These are phyloP conservation scores for Microdochium bolleyi DNA, from an alignment of 2,329 filamentous ascomycete genomes.

Conservation along the genomic window DNA sequence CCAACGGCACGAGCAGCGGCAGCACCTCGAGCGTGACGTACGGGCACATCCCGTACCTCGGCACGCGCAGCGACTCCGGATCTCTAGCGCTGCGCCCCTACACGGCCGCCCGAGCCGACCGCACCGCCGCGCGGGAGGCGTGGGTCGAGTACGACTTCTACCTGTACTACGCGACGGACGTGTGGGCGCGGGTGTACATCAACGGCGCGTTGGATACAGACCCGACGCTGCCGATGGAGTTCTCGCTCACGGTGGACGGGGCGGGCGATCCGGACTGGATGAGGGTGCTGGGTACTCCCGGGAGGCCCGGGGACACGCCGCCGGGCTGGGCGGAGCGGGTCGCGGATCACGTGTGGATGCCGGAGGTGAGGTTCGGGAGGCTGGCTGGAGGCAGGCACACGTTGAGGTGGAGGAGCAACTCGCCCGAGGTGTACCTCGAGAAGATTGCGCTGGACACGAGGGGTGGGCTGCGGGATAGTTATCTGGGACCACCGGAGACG, in stretches of 20 bases:
- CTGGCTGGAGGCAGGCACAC: conserved; percentile 16
- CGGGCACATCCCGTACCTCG: conserved; percentile 19
- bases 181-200: conserved; percentile 24
- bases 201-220: conserved; percentile 39
- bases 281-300: conserved; percentile 27
- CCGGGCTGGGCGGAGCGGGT: conserved; percentile 40
- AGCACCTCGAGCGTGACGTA: too few relatives aligned
- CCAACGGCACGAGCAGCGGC: conserved; percentile 9
- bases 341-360: conserved; percentile 40
- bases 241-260: conserved; percentile 39
- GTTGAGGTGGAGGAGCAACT: conserved; percentile 20
- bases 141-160: conserved; percentile 21
- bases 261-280: conserved; percentile 25
- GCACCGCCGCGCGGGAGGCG: conserved; percentile 5
- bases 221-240: conserved; percentile 38
- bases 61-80: conserved; percentile 14
- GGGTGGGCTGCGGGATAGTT: conserved; percentile 21
- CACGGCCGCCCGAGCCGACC: conserved; percentile 10
- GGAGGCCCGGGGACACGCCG: conserved; percentile 32
- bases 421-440: conserved; percentile 25
- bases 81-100: conserved; percentile 15
- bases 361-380: conserved; percentile 20
- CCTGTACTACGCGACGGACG: conserved; percentile 14
- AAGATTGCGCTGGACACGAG: conserved; percentile 25
- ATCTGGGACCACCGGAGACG: conserved; percentile 25